Base-by-base conservation (phyloP, 129 eudicot genomes). In the Sambucus nigra region DNA sequence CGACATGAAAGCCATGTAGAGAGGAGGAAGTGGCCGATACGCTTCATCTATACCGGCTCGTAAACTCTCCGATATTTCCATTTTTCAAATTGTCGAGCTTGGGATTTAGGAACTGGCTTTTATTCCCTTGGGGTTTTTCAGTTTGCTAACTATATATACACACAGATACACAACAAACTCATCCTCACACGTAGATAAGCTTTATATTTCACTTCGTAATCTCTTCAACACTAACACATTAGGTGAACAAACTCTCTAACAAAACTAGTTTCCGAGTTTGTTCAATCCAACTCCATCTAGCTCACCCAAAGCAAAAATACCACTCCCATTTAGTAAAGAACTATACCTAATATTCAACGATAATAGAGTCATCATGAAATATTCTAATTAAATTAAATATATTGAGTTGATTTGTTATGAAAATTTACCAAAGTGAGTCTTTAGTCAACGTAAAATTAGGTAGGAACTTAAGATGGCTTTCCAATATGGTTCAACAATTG, bases 1-100 rank as follows among this genome's bases (percentile, higher is more conserved):
- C 47, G 79, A 55, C 59, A 73, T 75, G 63, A 89, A 76, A 48
- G 80, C 65, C 18, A 84, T 66, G 71, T 81, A 84, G 25, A 89
- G 71, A 44, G 71, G 73, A 9, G 97, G 88, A 0, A 89, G 76
- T 13, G 86, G 79, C 70, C 94, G 72, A 71, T 76, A 89, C 4
- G 83, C 72, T 61, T 67, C 93, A 59, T 78, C 74, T 11, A 84
- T 33, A 17, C 64, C 72, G 18, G 27, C 59, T 15, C 35, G 32
- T 5, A 26, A 47, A 53, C 29, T 49, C 32, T 44, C 69, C 23
- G 73, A 59, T 39, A 35, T 57, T 44, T 82, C 87, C 83, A 84
- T 77, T 55, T 28, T 56, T 25, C 17, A 12, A 39, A 28, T 33
- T 21, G 20, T 13, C 17, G 19, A 24, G 39, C 11, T 1, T 24